These are phyloP conservation scores for Cydonia oblonga DNA, from an alignment of 331 rosid species.

Conservation along the genomic window DNA sequence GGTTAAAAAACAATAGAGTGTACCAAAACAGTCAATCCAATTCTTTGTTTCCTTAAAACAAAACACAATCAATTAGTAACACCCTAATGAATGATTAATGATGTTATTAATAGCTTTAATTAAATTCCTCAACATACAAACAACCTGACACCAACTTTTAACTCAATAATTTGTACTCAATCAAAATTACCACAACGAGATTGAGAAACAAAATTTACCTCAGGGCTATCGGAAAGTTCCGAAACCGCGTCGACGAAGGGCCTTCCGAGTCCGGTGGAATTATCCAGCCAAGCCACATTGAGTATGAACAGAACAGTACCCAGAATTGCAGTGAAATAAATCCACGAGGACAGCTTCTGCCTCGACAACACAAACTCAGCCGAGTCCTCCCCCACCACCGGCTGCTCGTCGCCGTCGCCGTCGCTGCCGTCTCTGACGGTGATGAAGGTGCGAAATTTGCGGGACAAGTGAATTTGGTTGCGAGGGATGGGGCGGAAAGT, in stretches of 20 bases:
- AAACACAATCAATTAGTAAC: not conserved
- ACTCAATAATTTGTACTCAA: too few species aligned
- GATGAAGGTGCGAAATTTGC: constrained; percentile 20
- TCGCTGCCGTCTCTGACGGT: constrained; percentile 23
- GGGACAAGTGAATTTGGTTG: not conserved
- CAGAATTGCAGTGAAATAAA: constrained; percentile 42
- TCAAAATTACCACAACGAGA: not conserved
- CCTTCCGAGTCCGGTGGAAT: constrained; percentile 59
- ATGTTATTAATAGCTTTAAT: not conserved
- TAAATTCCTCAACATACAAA: not conserved
- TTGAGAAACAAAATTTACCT: constrained; percentile 26
- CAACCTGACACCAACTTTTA: not conserved
- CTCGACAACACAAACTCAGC: constrained; percentile 44
- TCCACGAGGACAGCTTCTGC: constrained; percentile 68
- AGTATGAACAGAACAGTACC: constrained; percentile 58
- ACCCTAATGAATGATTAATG: not conserved
- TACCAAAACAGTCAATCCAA: not conserved
- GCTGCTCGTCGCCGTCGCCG: not conserved
- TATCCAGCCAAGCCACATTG: constrained; percentile 57
- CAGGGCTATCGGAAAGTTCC: constrained; percentile 50
- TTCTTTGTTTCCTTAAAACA: not conserved
- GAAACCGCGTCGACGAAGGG: constrained; percentile 58
- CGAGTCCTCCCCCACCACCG: constrained; percentile 57
- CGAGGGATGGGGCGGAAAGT: not conserved
- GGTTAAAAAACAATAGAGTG: not conserved